Conservation (phyloP, 2,329 filamentous ascomycete species). For the Aureobasidium sp. region DNA sequence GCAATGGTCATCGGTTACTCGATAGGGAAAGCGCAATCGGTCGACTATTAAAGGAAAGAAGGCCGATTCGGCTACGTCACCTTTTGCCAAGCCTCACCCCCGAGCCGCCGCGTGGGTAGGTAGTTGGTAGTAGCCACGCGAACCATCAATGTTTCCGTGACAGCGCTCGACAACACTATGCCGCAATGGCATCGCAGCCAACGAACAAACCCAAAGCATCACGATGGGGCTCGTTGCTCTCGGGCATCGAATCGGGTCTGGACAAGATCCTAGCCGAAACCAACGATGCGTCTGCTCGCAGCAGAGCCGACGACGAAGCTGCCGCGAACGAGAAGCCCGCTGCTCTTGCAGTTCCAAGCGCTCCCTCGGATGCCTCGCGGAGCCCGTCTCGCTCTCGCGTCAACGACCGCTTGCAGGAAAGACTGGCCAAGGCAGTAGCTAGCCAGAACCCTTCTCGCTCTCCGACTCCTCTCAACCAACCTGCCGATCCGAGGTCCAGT, state of each 20-base stretch:
- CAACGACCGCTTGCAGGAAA: slow-evolving; percentile 80
- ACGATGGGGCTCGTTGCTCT: slow-evolving; percentile 53
- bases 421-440: slow-evolving; percentile 78
- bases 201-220: slow-evolving; percentile 14
- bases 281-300: slow-evolving; percentile 43
- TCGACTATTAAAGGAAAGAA: background rate
- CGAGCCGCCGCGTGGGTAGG: background rate
- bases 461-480: slow-evolving; percentile 31
- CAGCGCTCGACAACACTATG: background rate
- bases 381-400: slow-evolving; percentile 55
- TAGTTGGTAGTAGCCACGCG: background rate
- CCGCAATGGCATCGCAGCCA: slow-evolving; percentile 12
- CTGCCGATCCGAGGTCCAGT: slow-evolving; percentile 40
- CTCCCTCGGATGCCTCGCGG: slow-evolving; percentile 37
- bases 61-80: background rate
- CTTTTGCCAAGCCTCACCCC: background rate
- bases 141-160: background rate
- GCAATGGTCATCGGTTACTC: slow-evolving; percentile 3
- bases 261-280: slow-evolving; percentile 86
- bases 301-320: slow-evolving; percentile 31
- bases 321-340: slow-evolving; percentile 16
- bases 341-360: slow-evolving; percentile 7
- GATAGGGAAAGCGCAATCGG: background rate
- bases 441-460: slow-evolving; percentile 24
- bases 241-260: slow-evolving; percentile 83